Base-by-base conservation (phyloP, 1,139 yeast genomes). In the Candida pseudoviswanathii region DNA sequence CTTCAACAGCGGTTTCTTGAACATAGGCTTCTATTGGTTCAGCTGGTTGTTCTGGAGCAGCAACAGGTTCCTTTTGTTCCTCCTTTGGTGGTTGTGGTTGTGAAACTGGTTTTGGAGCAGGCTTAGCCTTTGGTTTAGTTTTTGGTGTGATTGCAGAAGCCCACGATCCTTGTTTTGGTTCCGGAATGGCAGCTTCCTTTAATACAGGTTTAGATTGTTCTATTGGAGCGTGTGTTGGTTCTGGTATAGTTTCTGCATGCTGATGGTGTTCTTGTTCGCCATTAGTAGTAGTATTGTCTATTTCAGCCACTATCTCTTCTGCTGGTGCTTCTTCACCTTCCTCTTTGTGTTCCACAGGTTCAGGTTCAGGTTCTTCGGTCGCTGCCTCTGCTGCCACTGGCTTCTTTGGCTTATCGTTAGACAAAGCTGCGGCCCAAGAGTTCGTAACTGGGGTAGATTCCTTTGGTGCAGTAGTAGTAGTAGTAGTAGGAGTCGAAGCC, bases 91-190 rank as follows among this genome's bases (percentile, higher is more conserved):
- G 44, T 44, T 43, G 47, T 31, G 41, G 42, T 37, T 46, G 34
- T 51, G 51, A 42, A 36, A 39, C 47, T 39, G 47, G 46, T 45
- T 48, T 57, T 51, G 50, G 41, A 21, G 37, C 46, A 34, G 66
- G 56, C 32, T 58, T 54, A 39, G 61, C 64, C 50, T 64, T 70
- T 39, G 75, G 72, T 56, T 64, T 73, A 53, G 76, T 72, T 60
- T 79, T 78, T 54, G 86, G 84, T 48, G 85, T 77, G 57, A 81
- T 80, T 52, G 82, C 82, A 30, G 84, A 74, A 32, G 84, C 86
- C 86, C 86, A 81, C 4, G 85, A 72, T 22, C 73, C 67, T 55
- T 69, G 65, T 56, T 63, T 58, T 52, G 62, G 73, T 49, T 61
- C 62, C 29, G 75, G 68, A 44, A 68, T 60, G 29, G 67, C 55